Evolutionary conservation across 1,284 basidiomycete species (phyloP).

Genomic region (Malassezia sympodialis): DNA sequence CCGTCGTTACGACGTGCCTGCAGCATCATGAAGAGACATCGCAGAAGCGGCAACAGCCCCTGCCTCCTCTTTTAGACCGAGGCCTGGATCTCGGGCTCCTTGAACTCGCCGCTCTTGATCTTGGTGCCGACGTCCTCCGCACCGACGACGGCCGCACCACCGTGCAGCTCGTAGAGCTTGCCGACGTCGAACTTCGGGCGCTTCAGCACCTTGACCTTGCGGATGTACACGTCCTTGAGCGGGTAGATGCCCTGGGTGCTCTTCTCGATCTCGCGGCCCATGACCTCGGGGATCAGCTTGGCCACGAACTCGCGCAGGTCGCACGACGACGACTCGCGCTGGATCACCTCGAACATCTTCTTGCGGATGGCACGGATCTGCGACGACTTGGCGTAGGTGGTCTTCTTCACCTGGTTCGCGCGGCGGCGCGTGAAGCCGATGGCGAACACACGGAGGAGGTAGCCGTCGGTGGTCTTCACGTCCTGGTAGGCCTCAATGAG

Average conservation of each 20-base stretch:
- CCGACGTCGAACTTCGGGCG: slow-evolving; percentile 90
- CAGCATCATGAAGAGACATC: slow-evolving; percentile 9
- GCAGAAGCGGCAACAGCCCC: not conserved
- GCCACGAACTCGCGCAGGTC: slow-evolving; percentile 89
- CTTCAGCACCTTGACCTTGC: slow-evolving; percentile 86
- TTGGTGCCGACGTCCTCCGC: slow-evolving; percentile 74
- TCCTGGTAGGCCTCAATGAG: slow-evolving; percentile 98
- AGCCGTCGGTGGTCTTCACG: slow-evolving; percentile 98
- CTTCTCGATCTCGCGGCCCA: slow-evolving; percentile 99
- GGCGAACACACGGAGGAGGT: slow-evolving; percentile 95
- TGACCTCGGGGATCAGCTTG: slow-evolving; percentile 98
- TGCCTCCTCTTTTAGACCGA: slow-evolving; percentile 51
- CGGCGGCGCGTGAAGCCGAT: slow-evolving; percentile 98
- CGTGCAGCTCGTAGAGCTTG: slow-evolving; percentile 91
- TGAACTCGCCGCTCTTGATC: slow-evolving; percentile 72
- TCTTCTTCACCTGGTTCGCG: slow-evolving; percentile 94
- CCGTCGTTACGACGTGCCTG: slow-evolving; percentile 1
- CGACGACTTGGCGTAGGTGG: slow-evolving; percentile 89
- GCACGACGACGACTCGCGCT: slow-evolving; percentile 83
- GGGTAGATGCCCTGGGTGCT: slow-evolving; percentile 91
- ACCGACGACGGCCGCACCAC: slow-evolving; percentile 54
- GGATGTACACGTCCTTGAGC: slow-evolving; percentile 78
- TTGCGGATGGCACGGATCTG: slow-evolving; percentile 96
- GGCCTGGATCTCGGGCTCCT: slow-evolving; percentile 77
- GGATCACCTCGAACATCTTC: slow-evolving; percentile 99